Evolutionary conservation across 2,329 filamentous ascomycete genomes (phyloP).

Genomic region (Claviceps maximensis): DNA sequence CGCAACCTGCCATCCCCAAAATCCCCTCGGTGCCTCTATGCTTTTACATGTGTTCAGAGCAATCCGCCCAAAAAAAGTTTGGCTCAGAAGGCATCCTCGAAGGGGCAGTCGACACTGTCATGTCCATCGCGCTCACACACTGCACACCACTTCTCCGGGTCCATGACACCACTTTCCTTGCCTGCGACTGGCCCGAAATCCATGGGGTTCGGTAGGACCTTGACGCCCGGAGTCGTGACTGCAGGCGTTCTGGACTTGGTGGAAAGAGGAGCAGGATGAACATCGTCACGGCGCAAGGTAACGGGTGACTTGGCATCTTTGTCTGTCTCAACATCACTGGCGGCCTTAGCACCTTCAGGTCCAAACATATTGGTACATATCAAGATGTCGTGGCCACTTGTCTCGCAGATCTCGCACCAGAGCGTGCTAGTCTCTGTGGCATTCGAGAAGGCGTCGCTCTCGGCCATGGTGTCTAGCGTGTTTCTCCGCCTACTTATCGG

Average conservation of each 20-base stretch:
- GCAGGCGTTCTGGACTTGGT: constrained; percentile 31
- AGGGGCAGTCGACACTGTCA: constrained; percentile 87
- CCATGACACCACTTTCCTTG: constrained; percentile 64
- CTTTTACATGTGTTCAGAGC: neutral
- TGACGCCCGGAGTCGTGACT: constrained; percentile 25
- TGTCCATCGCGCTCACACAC: constrained; percentile 93
- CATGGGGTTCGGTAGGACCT: constrained; percentile 46
- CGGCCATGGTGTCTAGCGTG: constrained; percentile 55
- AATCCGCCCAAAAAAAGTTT: neutral
- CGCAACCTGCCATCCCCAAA: neutral
- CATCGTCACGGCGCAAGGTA: constrained; percentile 27
- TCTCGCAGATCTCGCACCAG: constrained; percentile 95
- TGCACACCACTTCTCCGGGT: constrained; percentile 90
- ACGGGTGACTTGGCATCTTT: constrained; percentile 27
- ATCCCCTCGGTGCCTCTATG: neutral
- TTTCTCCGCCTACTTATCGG: constrained; percentile 17
- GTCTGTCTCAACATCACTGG: constrained; percentile 17
- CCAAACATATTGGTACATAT: constrained; percentile 87
- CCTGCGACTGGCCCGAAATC: constrained; percentile 59
- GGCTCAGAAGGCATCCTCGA: constrained; percentile 61
- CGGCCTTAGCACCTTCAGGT: constrained; percentile 24
- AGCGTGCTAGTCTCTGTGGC: constrained; percentile 60
- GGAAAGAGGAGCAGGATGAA: constrained; percentile 41
- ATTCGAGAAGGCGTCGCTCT: constrained; percentile 56
- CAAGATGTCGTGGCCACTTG: constrained; percentile 80